Base-by-base conservation (phyloP, 768 basidiomycete genomes). In the Naganishia antarctica region DNA sequence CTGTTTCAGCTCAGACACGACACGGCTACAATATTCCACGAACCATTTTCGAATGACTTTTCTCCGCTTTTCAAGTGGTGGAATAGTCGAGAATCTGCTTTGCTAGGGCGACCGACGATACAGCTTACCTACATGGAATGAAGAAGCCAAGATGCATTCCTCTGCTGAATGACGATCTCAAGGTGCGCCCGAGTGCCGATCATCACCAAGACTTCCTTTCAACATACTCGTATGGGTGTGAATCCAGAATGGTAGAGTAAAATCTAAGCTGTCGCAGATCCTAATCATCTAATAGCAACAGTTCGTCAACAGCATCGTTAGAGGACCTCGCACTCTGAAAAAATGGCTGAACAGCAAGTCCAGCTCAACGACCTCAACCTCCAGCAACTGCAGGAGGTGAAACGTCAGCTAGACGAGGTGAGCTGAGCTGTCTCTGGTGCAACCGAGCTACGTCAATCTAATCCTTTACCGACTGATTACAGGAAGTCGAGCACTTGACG, bases 401-500 rank as follows among this genome's bases (percentile, higher is more conserved):
- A 87, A 69, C 85, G 87, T 67, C 94, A 97, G 75, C 82, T 99
- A 0, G 93, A 99, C 71, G 90, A 96, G 79, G 94, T 90, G 61
- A 67, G 79, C 46, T 2, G 18, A 9, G 25, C 21, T 32, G 8
- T 31, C 8, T 66, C 34, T 0, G 5, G n/a, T 12, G 47, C 21
- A 18, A 53, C 47, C 15, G 15, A 40, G 13, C 47, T n/a, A 15
- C 26, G 23, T 31, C 3, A 4, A 21, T 28, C 29, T 12, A 11
- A 9, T 23, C 3, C 16, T 18, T 28, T 9, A 7, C 21, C n/a
- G 34, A 16, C 11, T 18, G 11, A 18, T 40, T 25, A 28, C 75
- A 98, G 93, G 94, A 99, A 82, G 79, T 99, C 49, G 87, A 84
- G 63, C 93, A 96, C 74, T 81, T 97, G 50, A 90, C 92, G 12